Conservation (phyloP, 768 basidiomycete genomes). For the Pulveroboletus sp. region DNA sequence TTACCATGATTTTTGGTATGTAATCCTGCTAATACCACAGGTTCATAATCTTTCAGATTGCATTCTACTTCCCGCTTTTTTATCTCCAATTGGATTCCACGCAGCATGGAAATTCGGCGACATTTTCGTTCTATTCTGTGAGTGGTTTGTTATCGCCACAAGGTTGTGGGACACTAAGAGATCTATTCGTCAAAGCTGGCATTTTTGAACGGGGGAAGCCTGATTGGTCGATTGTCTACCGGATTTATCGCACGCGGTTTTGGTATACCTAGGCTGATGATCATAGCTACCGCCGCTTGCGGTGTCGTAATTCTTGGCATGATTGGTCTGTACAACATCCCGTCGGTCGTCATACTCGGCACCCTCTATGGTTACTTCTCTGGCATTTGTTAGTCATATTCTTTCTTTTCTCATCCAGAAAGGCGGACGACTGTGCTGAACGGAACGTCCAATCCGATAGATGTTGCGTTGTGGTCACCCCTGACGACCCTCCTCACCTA, state of each 20-base stretch:
- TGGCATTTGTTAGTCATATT: slow-evolving; percentile 39
- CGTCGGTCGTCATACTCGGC: slow-evolving; percentile 38
- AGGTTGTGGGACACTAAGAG: too few relatives aligned
- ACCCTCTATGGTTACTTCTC: slow-evolving; percentile 47
- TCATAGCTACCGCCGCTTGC: slow-evolving; percentile 31
- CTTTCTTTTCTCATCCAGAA: background rate
- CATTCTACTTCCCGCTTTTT: slow-evolving; percentile 51
- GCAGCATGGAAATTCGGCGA: slow-evolving; percentile 41
- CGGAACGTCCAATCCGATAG: slow-evolving; percentile 13
- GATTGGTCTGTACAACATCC: slow-evolving; percentile 35
- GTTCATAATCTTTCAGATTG: slow-evolving; percentile 29
- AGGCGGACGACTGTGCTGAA: background rate
- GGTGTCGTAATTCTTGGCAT: slow-evolving; percentile 42
- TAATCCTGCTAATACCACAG: slow-evolving; percentile 1
- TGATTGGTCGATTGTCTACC: slow-evolving; percentile 50
- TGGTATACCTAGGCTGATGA: slow-evolving; percentile 44
- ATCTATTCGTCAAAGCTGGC: too few relatives aligned
- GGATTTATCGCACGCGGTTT: slow-evolving; percentile 39
- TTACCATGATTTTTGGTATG: background rate
- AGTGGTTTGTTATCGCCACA: background rate
- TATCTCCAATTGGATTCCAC: slow-evolving; percentile 56
- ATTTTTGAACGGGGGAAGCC: slow-evolving; percentile 49
- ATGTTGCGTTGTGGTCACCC: slow-evolving; percentile 39
- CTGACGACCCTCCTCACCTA: slow-evolving; percentile 42
- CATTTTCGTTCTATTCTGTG: slow-evolving; percentile 59